Evolutionary conservation across 2,329 filamentous ascomycete species (phyloP), one percentile per base, ranked within the genome.

Genomic region (Fusarium concolor): DNA sequence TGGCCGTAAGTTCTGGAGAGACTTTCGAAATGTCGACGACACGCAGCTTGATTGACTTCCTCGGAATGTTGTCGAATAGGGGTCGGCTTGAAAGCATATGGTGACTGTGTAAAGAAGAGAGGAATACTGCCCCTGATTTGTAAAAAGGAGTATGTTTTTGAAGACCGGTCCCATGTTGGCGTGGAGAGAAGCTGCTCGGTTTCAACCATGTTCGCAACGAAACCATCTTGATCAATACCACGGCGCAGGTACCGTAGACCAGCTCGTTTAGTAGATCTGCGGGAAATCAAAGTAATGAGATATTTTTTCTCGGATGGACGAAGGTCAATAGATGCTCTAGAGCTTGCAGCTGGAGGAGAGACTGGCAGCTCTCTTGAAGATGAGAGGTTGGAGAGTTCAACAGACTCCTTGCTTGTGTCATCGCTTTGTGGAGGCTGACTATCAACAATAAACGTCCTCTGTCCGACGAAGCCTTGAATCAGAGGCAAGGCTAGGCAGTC

Each of bases 401-500:
- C 73, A 1, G 84, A 84, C 45, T 84, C 82, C 50, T 81, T 78
- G 10, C 75, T 77, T 14, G 66, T 77, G 14, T 82, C 79, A 52
- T 89, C 86, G 14, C 80, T 72, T 71, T 88, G 87, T 2, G 86
- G 83, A 5, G 87, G 87, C 24, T 87, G 75, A 68, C 80, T 83
- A 71, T 93, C 90, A 24, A 94, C 88, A 10, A 89, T 86, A 76
- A 99, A 98, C 4, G 89, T 84, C 65, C 88, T 85, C 78, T 98
- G 96, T 2, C 95, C 95, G 20, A 99, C 88, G 71, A 98, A 99
- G 0, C 96, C 96, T 79, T 98, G 96, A 79, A 99, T 92, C 5
- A 99, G 72, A 3, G 96, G 96, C 22, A 98, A 80, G 2, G 91
- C 85, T 54, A 97, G 85, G 0, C 84, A 82, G 71, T 93, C 87